Base-by-base conservation (phyloP, 2,329 filamentous ascomycete genomes). In the Orbilia quercus region DNA sequence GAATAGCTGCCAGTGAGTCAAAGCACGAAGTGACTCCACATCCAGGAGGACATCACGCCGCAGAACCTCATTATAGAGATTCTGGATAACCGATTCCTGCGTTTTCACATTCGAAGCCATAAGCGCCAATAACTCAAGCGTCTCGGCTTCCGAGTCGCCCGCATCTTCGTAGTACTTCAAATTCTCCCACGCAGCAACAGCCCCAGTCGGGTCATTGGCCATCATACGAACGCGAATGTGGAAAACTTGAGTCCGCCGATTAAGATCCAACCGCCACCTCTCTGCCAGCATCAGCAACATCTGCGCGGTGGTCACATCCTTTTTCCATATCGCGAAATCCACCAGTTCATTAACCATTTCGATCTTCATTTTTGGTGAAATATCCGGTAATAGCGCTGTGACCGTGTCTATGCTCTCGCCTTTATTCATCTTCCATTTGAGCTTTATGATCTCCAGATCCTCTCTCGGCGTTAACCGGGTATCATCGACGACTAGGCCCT, bases 301-400 rank as follows among this genome's bases (percentile, higher is more conserved):
- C 78, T 93, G 88, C 3, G 91, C 91, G 48, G 91, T 82, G 76
- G 90, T 87, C 0, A 88, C 84, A 77, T 96, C 89, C 9, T 88
- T 84, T 62, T 85, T 85, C n/a, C 86, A 85, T 75, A 89, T 88
- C 7, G 91, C 91, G 66, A 89, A 88, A 59, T 87, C 85, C 16
- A 98, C 84, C 23, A 98, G 84, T 4, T 83, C 82, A 78, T 98
- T 96, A 77, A 98, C 88, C 4, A 90, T 92, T 1, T 85, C 81
- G 5, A 88, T 88, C 62, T 91, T 89, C 0, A 92, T 81, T 38
- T 82, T 80, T n/a, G 83, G 80, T 84, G 92, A 89, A 18, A 88
- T 84, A 45, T 86, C 83, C 70, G 95, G 86, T 87, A 93, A 92
- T 75, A 63, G 25, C 1, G 40, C n/a, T 16, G 53, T 53, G 7